Conservation (phyloP, 495 filamentous ascomycete species). For the Bacidia rubella region DNA sequence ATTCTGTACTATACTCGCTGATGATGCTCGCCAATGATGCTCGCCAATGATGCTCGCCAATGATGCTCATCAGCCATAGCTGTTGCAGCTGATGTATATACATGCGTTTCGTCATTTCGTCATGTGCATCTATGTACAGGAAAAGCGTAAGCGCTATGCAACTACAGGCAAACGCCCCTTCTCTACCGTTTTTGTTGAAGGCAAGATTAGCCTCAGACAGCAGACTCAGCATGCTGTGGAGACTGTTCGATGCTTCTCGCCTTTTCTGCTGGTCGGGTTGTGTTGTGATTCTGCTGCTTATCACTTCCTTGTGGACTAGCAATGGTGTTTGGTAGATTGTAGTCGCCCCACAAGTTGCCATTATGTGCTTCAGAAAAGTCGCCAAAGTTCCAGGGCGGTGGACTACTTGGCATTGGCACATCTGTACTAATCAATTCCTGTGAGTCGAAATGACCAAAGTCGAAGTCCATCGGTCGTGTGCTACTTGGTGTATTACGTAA, state of each 20-base stretch:
- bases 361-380: constrained; percentile 26
- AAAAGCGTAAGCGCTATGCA: too few species aligned
- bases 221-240: not conserved
- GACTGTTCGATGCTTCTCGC: not conserved
- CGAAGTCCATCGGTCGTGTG: constrained; percentile 15
- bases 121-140: too few species aligned
- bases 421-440: constrained; percentile 35
- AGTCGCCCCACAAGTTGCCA: constrained; percentile 11
- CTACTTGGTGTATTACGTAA: constrained; percentile 27
- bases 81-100: too few species aligned
- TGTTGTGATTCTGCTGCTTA: not conserved
- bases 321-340: constrained; percentile 5
- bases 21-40: too few species aligned
- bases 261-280: not conserved
- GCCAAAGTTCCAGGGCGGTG: constrained; percentile 28
- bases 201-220: not conserved
- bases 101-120: too few species aligned
- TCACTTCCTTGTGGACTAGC: constrained; percentile 8
- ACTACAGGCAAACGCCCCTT: too few species aligned
- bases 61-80: too few species aligned
- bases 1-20: not conserved
- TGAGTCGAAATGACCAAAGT: constrained; percentile 23
- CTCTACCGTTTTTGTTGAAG: too few species aligned
- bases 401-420: constrained; percentile 38
- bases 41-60: too few species aligned